These are phyloP conservation scores for Pleoardoris graminearum DNA, from an alignment of 2,329 filamentous ascomycete species.

Conservation along the genomic window DNA sequence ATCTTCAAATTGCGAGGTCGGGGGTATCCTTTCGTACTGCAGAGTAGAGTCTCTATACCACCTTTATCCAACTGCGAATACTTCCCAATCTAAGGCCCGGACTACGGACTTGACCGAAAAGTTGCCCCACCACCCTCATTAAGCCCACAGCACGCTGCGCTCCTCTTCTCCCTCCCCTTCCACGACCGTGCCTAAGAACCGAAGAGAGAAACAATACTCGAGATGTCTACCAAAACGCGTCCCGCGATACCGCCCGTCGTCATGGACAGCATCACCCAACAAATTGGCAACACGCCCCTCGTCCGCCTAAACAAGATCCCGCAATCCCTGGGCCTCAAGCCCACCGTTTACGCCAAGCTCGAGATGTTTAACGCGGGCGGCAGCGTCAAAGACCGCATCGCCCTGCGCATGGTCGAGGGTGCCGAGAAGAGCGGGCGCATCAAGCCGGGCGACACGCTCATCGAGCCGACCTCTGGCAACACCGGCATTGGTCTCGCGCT, in stretches of 20 bases:
- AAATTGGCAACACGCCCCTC: constrained; percentile 96
- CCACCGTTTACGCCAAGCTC: constrained; percentile 86
- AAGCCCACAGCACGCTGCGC: neutral
- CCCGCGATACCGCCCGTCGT: constrained; percentile 59
- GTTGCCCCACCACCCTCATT: neutral
- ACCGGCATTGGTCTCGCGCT: constrained; percentile 96
- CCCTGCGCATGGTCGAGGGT: constrained; percentile 94
- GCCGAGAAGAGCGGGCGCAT: constrained; percentile 90
- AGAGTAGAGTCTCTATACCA: neutral
- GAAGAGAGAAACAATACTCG: neutral
- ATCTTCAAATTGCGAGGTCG: neutral
- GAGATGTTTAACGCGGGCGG: constrained; percentile 94
- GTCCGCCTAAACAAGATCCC: constrained; percentile 92
- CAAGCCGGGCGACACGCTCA: constrained; percentile 94
- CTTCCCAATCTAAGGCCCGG: neutral
- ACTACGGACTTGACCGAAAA: neutral
- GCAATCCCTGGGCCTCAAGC: constrained; percentile 84
- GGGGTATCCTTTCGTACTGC: neutral
- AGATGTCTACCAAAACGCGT: constrained; percentile 54
- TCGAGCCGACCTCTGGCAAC: constrained; percentile 97
- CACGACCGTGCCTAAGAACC: neutral
- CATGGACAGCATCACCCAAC: constrained; percentile 73
- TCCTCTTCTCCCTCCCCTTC: neutral
- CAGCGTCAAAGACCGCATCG: constrained; percentile 93
- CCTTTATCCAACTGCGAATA: neutral